These are phyloP conservation scores for Penicillium sp. DNA, from an alignment of 2,329 filamentous ascomycete genomes.

Conservation along the genomic window DNA sequence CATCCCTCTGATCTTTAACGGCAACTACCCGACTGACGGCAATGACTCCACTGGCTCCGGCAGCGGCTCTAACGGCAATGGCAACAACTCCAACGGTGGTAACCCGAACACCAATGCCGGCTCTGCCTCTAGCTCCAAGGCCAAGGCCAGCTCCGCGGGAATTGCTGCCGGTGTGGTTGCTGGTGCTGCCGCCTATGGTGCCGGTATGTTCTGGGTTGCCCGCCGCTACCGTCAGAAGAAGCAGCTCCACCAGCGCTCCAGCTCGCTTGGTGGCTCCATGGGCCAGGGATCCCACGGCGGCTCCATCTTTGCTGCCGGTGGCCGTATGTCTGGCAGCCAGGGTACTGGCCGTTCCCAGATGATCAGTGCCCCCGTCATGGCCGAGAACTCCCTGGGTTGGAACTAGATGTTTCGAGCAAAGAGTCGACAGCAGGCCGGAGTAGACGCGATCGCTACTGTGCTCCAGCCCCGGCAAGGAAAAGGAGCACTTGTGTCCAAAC, in stretches of 20 bases:
- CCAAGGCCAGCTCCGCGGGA: conserved; percentile 52
- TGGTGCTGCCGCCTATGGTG: conserved; percentile 82
- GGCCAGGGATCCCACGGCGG: conserved; percentile 56
- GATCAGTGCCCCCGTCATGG: conserved; percentile 86
- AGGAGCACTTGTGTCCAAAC: background rate
- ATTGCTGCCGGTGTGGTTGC: conserved; percentile 75
- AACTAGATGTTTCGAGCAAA: conserved; percentile 58
- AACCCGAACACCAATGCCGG: conserved; percentile 45
- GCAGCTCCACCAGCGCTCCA: conserved; percentile 70
- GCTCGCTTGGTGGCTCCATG: conserved; percentile 66
- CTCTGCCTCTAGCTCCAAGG: conserved; percentile 44
- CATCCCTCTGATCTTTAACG: conserved; percentile 62
- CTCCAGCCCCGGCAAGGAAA: background rate
- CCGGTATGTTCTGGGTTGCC: conserved; percentile 90
- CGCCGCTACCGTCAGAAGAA: conserved; percentile 86
- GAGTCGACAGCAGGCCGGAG: background rate
- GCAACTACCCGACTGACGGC: conserved; percentile 24
- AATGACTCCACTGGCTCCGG: conserved; percentile 31
- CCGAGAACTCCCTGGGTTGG: conserved; percentile 94
- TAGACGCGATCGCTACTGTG: background rate
- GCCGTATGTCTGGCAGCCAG: conserved; percentile 57
- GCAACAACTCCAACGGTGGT: conserved; percentile 33
- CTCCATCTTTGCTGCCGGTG: conserved; percentile 46
- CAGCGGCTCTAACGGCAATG: conserved; percentile 13
- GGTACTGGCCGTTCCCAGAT: conserved; percentile 64